Evolutionary conservation across 352 stramenopile genomes (phyloP), one percentile per base, ranked within the genome.

Genomic region (Globisporangium nodosum): DNA sequence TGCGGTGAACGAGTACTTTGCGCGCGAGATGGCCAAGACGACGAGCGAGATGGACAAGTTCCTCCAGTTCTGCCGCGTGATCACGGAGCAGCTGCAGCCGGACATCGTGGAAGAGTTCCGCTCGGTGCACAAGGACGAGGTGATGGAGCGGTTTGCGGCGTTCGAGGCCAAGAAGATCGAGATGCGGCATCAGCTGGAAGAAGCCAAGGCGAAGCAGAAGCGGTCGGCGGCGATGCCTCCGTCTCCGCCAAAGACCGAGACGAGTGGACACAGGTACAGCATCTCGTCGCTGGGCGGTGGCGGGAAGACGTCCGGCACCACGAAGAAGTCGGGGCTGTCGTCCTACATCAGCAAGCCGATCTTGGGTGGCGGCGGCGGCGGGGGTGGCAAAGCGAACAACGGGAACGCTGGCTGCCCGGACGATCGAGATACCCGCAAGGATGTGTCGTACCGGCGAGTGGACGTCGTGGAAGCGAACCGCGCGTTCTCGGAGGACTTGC

Each of bases 121-220:
- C 1, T 59, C 76, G 20, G 71, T 90, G n/a, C 81, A 94, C 58
- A 87, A 87, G 58, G 81, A 88, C 51, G 79, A 90, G 69, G 81
- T 92, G 21, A 88, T 92, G 77, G 84, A 90, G 49, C 70, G 75
- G 4, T 90, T 90, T 52, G 79, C 76, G 24, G 76, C 79, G 9
- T 90, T 89, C 54, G 79, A 90, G 63, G 79, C 84, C 46, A 91
- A 90, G 63, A 94, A 92, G 63, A 90, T 88, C 53, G 81, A 91
- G 52, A 89, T 93, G 82, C 74, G 82, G 27, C 78, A 90, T 46
- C 82, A 92, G 58, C 74, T 90, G 54, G 79, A 92, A 59, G 74
- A 85, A 65, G 69, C 75, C 15, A 87, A 87, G 64, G 64, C 58
- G 2, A 86, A 76, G 63, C 68, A 81, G 52, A 69, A 71, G 12